Base-by-base conservation (phyloP, 2,329 filamentous ascomycete genomes). In the Botrytis hyacinthi region DNA sequence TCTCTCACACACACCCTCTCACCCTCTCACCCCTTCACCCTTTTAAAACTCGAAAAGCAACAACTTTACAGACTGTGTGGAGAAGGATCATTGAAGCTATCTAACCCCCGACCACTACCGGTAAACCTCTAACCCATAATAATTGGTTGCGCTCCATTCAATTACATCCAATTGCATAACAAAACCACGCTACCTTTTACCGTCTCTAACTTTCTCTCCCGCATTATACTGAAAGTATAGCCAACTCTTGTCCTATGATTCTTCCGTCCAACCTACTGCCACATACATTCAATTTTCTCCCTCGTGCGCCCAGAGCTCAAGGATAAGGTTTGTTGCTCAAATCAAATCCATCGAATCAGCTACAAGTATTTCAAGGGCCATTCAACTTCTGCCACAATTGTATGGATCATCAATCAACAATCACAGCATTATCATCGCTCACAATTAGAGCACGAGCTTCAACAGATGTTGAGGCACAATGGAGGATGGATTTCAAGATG, bases 401-500 rank as follows among this genome's bases (percentile, higher is more conserved):
- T 70, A 73, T 75, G 72, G 66, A 68, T 71, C 68, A 42, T 73
- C 67, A 71, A 57, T 60, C 40, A 62, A 69, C 73, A 73, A 68
- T 51, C 62, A 72, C 62, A 69, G 48, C 70, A 69, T 65, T 63
- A 35, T 35, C 73, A 70, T 62, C 57, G 60, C 66, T 66, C 66
- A 60, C 14, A 69, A 54, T 12, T 10, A 46, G 48, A 72, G 71
- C 62, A 72, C 71, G 35, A 67, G 71, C 71, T 67, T 72, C 67
- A 68, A 67, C 66, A 75, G 77, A 81, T 81, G 80, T 79, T 73
- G 74, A 76, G 74, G 72, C 78, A 79, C 72, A 69, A 81, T 81
- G 80, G 79, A 81, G 69, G 76, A 74, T 74, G 77, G 73, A 73
- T 80, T 80, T 75, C 77, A 79, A 73, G 77, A 77, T 74, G 79